Evolutionary conservation across 805 yeast genomes (phyloP).

Genomic region (Kuraishia piskuri): DNA sequence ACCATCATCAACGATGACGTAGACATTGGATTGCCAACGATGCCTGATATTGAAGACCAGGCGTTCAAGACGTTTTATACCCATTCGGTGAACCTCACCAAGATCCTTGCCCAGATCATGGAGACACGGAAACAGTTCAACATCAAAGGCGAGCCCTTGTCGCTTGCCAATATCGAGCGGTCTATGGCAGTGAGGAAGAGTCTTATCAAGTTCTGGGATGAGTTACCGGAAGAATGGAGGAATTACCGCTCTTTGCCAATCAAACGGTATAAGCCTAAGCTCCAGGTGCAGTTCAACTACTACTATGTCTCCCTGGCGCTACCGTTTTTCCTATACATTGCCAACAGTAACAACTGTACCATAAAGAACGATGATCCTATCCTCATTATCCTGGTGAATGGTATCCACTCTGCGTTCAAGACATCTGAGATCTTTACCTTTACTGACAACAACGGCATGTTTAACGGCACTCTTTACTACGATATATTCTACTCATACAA

Average conservation of each 20-base stretch:
- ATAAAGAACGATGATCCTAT: conserved; percentile 33
- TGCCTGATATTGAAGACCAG: conserved; percentile 20
- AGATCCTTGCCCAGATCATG: conserved; percentile 29
- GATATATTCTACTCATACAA: conserved; percentile 29
- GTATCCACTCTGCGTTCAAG: conserved; percentile 30
- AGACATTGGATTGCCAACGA: conserved; percentile 29
- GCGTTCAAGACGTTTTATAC: conserved; percentile 23
- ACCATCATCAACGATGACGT: conserved; percentile 36
- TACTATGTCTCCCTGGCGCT: conserved; percentile 31
- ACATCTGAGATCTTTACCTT: conserved; percentile 28
- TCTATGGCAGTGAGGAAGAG: conserved; percentile 27
- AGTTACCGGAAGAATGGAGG: conserved; percentile 23
- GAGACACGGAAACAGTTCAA: conserved; percentile 26
- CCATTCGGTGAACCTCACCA: conserved; percentile 26
- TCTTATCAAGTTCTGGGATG: conserved; percentile 25
- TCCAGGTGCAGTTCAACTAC: conserved; percentile 32
- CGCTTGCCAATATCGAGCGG: conserved; percentile 29
- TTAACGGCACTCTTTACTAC: conserved; percentile 24
- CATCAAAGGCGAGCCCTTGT: conserved; percentile 28
- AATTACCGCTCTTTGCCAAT: conserved; percentile 22
- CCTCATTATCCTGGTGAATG: conserved; percentile 27
- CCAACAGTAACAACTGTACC: conserved; percentile 23
- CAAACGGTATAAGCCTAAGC: conserved; percentile 30
- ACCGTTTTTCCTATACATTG: conserved; percentile 33
- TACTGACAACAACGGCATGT: conserved; percentile 25